A percentile compares a stretch with the other conserved stretches of the same genome.
phyloP scores from a whole-genome alignment of 768 basidiomycete genomes.

The Termitomyces titanicus region DNA sequence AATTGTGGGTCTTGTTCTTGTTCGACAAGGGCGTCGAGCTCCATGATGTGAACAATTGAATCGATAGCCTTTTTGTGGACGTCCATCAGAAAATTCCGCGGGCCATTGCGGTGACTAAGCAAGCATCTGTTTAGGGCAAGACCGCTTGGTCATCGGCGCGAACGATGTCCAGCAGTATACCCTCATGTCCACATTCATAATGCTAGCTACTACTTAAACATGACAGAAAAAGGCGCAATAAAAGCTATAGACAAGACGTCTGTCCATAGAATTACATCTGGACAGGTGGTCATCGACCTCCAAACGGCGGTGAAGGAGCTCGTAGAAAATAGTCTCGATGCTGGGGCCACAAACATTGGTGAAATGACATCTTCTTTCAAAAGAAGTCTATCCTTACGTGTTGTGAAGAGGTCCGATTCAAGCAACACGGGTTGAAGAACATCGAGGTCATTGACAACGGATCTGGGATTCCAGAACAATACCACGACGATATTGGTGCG shows the following conservation, averaged over 20 bases:
- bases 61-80: too few relatives aligned
- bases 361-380: background rate
- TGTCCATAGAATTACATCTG: constrained; percentile 87
- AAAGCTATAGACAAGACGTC: constrained; percentile 72
- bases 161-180: background rate
- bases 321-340: constrained; percentile 94
- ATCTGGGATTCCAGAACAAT: constrained; percentile 71
- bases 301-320: constrained; percentile 95
- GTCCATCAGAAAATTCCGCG: too few relatives aligned
- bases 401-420: constrained; percentile 81
- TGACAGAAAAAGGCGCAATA: constrained; percentile 23
- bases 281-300: constrained; percentile 92
- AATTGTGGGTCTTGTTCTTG: background rate
- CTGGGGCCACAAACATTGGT: constrained; percentile 87
- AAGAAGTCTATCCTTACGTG: background rate
- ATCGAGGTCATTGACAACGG: constrained; percentile 96
- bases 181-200: too few relatives aligned
- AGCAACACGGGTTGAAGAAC: constrained; percentile 75
- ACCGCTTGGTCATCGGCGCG: background rate
- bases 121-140: background rate
- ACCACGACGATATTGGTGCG: constrained; percentile 79
- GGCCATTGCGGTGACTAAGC: background rate
- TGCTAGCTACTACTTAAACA: background rate
- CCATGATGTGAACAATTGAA: background rate
- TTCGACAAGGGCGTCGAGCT: background rate